phyloP scores from a whole-genome alignment of 73 alveolate species.

The Tetrahymena elliotti region DNA sequence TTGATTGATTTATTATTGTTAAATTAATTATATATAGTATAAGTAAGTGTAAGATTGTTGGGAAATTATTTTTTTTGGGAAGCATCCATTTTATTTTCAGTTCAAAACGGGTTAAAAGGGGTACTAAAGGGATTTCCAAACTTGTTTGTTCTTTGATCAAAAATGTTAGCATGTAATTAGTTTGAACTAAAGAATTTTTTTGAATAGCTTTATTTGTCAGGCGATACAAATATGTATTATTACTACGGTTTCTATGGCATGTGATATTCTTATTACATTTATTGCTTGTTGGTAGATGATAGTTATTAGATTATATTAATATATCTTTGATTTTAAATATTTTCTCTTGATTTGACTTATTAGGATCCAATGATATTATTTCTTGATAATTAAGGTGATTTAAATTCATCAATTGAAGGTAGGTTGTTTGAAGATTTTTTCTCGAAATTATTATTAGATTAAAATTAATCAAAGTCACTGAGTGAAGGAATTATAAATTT shows the following conservation, averaged over 20 bases:
- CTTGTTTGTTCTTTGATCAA: background rate
- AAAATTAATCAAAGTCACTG: background rate
- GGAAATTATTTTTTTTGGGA: too few species aligned
- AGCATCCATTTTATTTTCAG: too few species aligned
- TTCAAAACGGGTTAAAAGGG: background rate
- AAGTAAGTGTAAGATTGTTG: too few species aligned
- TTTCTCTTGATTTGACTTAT: background rate
- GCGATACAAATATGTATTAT: background rate
- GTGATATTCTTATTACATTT: background rate
- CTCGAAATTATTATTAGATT: background rate
- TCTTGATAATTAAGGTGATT: background rate
- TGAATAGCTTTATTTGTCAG: background rate
- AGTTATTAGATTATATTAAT: background rate
- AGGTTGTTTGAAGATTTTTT: background rate
- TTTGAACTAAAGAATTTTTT: background rate
- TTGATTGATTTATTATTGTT: too few species aligned
- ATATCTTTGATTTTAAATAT: too few species aligned
- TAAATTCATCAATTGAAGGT: background rate
- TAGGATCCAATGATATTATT: too few species aligned
- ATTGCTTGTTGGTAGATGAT: background rate
- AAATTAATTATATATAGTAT: too few species aligned
- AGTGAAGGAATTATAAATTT: background rate
- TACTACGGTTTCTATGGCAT: background rate
- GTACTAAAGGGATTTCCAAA: background rate
- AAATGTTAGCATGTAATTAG: background rate